These are phyloP conservation scores for Moesziomyces sp. DNA, from an alignment of 1,284 basidiomycete genomes.

Conservation along the genomic window DNA sequence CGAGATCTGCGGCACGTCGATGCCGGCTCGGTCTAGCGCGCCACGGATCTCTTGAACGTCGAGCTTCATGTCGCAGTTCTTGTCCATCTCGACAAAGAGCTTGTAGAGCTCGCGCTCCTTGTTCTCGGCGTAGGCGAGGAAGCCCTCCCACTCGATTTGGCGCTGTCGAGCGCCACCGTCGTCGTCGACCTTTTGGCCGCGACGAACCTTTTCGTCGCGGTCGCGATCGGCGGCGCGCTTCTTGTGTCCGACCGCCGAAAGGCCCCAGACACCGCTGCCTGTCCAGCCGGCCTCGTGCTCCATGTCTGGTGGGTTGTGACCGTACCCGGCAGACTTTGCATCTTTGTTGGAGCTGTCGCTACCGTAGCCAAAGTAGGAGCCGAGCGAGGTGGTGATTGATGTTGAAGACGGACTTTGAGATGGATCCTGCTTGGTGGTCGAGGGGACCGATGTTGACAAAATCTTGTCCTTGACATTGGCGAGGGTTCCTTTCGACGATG, in stretches of 20 bases:
- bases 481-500: conserved; percentile 19
- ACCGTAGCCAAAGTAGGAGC: conserved; percentile 39
- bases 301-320: conserved; percentile 44
- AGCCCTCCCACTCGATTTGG: conserved; percentile 67
- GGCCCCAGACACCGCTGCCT: conserved; percentile 66
- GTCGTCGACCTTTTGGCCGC: conserved; percentile 48
- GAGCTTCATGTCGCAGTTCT: conserved; percentile 62
- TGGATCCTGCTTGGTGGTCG: conserved; percentile 1
- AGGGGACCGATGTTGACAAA: conserved; percentile 16
- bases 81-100: conserved; percentile 65
- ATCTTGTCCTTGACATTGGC: conserved; percentile 32
- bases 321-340: conserved; percentile 12
- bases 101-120: conserved; percentile 66
- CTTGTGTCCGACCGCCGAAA: conserved; percentile 55
- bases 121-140: conserved; percentile 64
- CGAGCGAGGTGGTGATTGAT: conserved; percentile 26
- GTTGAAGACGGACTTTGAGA: conserved; percentile 10
- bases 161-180: conserved; percentile 58
- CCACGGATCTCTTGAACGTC: conserved; percentile 58
- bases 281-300: conserved; percentile 66
- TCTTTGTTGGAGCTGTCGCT: conserved; percentile 6
- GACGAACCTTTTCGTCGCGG: conserved; percentile 40
- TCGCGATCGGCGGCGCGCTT: conserved; percentile 48
- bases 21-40: conserved; percentile 60
- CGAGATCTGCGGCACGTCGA: conserved; percentile 52